These are phyloP conservation scores for Metroxylon sagu DNA, from an alignment of 176 grass and related monocot species.

Conservation along the genomic window DNA sequence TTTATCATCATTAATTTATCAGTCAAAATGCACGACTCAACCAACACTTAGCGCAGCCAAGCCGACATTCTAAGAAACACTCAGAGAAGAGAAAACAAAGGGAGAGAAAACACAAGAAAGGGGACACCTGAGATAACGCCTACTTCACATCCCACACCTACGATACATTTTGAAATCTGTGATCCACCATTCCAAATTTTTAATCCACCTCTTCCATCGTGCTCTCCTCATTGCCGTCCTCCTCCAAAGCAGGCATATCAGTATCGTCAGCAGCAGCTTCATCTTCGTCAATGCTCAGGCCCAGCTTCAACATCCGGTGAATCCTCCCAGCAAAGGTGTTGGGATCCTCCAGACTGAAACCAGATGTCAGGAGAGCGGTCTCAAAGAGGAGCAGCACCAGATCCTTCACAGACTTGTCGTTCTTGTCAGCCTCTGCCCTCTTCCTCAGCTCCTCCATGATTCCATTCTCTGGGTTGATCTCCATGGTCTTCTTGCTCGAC, in stretches of 20 bases:
- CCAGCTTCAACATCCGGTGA: constrained; percentile 44
- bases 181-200: neutral
- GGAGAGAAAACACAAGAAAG: too few species aligned
- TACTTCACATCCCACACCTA: too few species aligned
- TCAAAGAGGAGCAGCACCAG: constrained; percentile 38
- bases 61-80: too few species aligned
- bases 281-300: constrained; percentile 36
- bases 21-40: too few species aligned
- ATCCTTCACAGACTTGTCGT: constrained; percentile 53
- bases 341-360: constrained; percentile 43
- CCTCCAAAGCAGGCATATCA: constrained; percentile 31
- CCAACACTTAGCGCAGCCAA: too few species aligned
- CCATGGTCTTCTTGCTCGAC: constrained; percentile 47
- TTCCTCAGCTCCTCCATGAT: constrained; percentile 58
- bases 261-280: constrained; percentile 22
- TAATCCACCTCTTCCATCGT: constrained; percentile 49
- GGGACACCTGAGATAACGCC: too few species aligned
- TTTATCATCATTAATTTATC: too few species aligned
- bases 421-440: constrained; percentile 37
- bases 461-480: constrained; percentile 47
- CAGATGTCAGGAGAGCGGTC: constrained; percentile 36
- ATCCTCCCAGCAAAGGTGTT: constrained; percentile 43
- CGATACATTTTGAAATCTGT: too few species aligned
- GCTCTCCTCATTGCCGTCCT: constrained; percentile 34
- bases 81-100: too few species aligned